These are phyloP conservation scores for Dovyalis caffra DNA, from an alignment of 345 rosid species.

Conservation along the genomic window DNA sequence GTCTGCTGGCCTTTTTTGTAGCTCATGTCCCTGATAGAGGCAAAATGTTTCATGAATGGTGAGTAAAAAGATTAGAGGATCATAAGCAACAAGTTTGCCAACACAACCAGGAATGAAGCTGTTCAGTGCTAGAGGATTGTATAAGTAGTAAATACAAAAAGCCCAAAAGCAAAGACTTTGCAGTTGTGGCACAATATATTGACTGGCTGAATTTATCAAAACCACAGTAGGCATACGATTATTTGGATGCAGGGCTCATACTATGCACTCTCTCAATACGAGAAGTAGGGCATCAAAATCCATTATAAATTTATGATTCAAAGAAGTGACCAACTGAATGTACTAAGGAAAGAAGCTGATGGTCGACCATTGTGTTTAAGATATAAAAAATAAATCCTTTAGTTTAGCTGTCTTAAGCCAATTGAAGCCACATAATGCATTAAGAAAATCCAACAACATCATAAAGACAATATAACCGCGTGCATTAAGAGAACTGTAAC, in stretches of 20 bases:
- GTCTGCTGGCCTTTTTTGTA: constrained; percentile 63
- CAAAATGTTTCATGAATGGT: background rate
- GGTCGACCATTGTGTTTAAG: background rate
- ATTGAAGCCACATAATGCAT: too few species aligned
- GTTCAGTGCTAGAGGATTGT: background rate
- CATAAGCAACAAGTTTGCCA: too few species aligned
- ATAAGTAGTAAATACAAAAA: background rate
- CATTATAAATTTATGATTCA: too few species aligned
- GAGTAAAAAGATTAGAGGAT: background rate
- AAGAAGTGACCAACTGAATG: background rate
- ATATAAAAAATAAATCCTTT: background rate
- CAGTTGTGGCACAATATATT: background rate
- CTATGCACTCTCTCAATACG: too few species aligned
- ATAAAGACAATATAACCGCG: too few species aligned
- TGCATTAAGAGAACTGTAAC: too few species aligned
- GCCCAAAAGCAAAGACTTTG: background rate
- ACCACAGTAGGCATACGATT: too few species aligned
- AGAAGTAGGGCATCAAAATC: too few species aligned
- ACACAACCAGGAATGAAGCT: background rate
- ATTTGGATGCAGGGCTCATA: too few species aligned
- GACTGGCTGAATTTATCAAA: too few species aligned
- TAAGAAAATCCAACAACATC: too few species aligned
- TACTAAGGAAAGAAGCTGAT: background rate
- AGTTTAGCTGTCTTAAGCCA: background rate
- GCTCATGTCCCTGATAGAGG: constrained; percentile 57